phyloP scores from a whole-genome alignment of 1,284 basidiomycete species.

The Rhodotorula sp. region DNA sequence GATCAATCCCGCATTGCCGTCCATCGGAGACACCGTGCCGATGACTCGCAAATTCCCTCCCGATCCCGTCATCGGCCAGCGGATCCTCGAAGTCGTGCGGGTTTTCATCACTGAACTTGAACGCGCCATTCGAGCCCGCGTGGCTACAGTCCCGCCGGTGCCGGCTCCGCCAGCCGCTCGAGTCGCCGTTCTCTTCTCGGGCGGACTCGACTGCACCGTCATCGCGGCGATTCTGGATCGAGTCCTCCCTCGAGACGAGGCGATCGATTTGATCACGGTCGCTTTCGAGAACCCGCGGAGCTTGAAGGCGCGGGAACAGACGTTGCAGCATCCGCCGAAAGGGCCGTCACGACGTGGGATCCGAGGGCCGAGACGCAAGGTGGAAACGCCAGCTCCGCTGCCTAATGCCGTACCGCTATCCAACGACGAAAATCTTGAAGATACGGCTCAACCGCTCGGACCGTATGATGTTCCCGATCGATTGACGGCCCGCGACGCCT shows the following conservation, averaged over 20 bases:
- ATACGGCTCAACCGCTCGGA: neutral
- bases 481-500: constrained; percentile 70
- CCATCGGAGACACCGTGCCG: constrained; percentile 8
- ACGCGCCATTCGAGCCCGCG: constrained; percentile 51
- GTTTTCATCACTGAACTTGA: constrained; percentile 49
- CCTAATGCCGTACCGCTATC: neutral
- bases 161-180: neutral
- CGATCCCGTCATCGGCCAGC: constrained; percentile 7
- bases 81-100: constrained; percentile 40
- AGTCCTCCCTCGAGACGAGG: constrained; percentile 67
- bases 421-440: constrained; percentile 1
- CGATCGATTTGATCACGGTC: constrained; percentile 93
- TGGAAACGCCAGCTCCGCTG: constrained; percentile 4
- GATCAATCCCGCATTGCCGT: constrained; percentile 21
- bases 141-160: constrained; percentile 52
- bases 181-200: constrained; percentile 87
- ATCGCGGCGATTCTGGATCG: constrained; percentile 79
- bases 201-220: constrained; percentile 89
- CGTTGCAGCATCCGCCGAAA: constrained; percentile 32
- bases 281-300: constrained; percentile 89
- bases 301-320: constrained; percentile 36
- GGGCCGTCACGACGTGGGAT: neutral
- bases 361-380: neutral
- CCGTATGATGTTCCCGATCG: constrained; percentile 77
- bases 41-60: constrained; percentile 9